These are phyloP conservation scores for Ichthyophthirius multifiliis DNA, from an alignment of 169 alveolate genomes.

Conservation along the genomic window DNA sequence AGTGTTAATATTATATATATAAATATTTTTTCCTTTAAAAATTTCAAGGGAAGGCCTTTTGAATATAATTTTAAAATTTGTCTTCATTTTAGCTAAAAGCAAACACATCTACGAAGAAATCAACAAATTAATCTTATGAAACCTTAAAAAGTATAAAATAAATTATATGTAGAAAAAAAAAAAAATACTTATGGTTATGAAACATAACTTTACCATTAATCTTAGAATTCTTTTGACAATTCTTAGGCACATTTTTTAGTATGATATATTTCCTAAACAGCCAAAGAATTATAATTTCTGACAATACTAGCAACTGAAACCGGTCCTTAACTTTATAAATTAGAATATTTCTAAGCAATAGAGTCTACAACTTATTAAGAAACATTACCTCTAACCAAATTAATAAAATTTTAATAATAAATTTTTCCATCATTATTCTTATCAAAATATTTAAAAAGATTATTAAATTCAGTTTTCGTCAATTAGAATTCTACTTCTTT, in stretches of 20 bases:
- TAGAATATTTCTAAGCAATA: neutral
- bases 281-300: conserved; percentile 18
- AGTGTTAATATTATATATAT: too few species aligned
- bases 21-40: too few species aligned
- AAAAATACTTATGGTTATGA: neutral
- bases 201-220: conserved; percentile 9
- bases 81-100: conserved; percentile 24
- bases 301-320: too few species aligned
- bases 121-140: conserved; percentile 10
- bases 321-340: too few species aligned
- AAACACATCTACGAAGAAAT: conserved; percentile 23
- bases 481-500: conserved; percentile 54
- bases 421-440: conserved; percentile 32
- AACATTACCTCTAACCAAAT: conserved; percentile 18
- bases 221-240: conserved; percentile 23
- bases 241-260: conserved; percentile 27
- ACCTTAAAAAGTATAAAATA: neutral
- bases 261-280: conserved; percentile 3
- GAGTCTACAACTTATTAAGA: neutral
- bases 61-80: conserved; percentile 8
- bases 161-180: neutral
- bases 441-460: conserved; percentile 49
- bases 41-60: conserved; percentile 14
- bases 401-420: conserved; percentile 23
- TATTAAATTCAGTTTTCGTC: conserved; percentile 61